Base-by-base conservation (phyloP, 192 early-diverging fungal genomes). In the Coemansia sp. region DNA sequence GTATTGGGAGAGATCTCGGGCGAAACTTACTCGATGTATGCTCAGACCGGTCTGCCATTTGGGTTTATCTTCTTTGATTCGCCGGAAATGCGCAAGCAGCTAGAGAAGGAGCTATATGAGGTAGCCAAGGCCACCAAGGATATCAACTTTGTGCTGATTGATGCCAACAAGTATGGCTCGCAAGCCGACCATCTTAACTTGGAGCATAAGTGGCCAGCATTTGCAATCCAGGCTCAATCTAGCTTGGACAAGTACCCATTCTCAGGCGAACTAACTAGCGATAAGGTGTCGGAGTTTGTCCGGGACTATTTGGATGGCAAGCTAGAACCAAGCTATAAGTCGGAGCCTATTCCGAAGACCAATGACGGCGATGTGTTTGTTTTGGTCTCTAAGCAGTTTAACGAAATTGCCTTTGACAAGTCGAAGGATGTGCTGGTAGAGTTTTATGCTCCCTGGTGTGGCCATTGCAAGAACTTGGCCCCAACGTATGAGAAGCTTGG, bases 281-380 rank as follows among this genome's bases (percentile, higher is more conserved):
- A 84, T 30, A 61, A 57, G 21, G 57, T 94, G 56, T 59, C 76
- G 44, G 51, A 65, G 12, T 91, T 94, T 70, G 81, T 90, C 44
- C 57, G 80, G 6, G 69, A 83, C 39, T 87, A 85, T 74, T 58
- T 84, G 30, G 75, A 59, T 18, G 94, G 91, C 31, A 83, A 82
- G 53, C 49, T 91, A 21, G 63, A 86, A 62, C 84, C 94, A 35
- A 82, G 81, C 54, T 76, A 93, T 73, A 97, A 96, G 80, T 89
- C 86, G 50, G 87, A 88, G 75, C 77, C 82, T 7, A 75, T 90
- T 54, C 94, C 94, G 9, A 89, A 86, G 70, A 48, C 66, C n/a
- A 95, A 95, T 63, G 87, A 94, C 56, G 94, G 68, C 6, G 84
- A 87, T 50, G 95, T 98, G 61, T 91, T 88, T 81, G 87, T 93